Base-by-base conservation (phyloP, 2,329 filamentous ascomycete genomes). In the Aspergillus fumigatiaffinis region DNA sequence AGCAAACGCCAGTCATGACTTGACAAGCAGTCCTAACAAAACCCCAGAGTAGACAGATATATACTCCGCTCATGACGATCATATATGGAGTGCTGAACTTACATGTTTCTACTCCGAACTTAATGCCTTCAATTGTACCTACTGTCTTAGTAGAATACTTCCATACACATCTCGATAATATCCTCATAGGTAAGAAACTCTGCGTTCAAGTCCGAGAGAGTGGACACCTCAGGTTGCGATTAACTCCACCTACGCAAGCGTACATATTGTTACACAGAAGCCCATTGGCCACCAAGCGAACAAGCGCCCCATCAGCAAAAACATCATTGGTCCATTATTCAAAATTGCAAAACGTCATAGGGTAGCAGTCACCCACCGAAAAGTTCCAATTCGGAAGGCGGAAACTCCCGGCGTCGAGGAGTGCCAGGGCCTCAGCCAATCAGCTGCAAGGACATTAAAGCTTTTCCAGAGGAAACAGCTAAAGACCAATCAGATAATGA, bases 301-400 rank as follows among this genome's bases (percentile, higher is more conserved):
- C 32, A 38, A 17, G 0, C 17, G 14, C 32, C 32, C 32, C 32
- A 7, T 38, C 32, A 17, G 5, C 5, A 38, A 38, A 38, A 3
- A 14, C 6, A 38, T 17, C 5, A 38, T 38, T 38, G 32, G 32
- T 38, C 14, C 14, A 38, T 1, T 1, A 7, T 35, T 7, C 12
- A 35, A 1, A 35, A 3, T 17, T 14, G 2, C 32, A 35, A 17
- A 35, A 63, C 69, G 68, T 71, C 69, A 72, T 69, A 60, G 50
- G 53, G 67, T 67, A 67, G 61, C 63, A 67, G 48, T 49, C n/a
- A 35, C 12, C 12, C 2, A 32, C 32, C 32, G 32, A 35, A 35
- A 35, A 14, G 4, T 5, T 4, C 32, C 32, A 12, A 35, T 35
- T 2, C 32, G 32, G 32, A 35, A 35, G 32, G 32, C 32, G 32